Evolutionary conservation across 352 stramenopile genomes (phyloP), one percentile per base, ranked within the genome.

Genomic region (Peronospora belbahrii): DNA sequence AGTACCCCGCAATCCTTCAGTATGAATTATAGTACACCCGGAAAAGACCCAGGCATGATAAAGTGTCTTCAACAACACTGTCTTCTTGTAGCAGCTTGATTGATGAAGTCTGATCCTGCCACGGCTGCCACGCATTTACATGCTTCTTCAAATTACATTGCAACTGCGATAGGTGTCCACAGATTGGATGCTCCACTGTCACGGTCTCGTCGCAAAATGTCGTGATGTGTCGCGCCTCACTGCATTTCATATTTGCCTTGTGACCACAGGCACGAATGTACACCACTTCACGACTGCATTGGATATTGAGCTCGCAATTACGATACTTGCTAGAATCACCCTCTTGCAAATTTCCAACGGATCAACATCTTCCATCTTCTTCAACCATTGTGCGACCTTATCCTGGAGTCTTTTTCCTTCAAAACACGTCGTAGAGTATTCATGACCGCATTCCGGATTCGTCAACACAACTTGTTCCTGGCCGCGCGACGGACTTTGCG

Each of bases 361-460:
- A 20, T 52, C 38, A 44, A 74, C 19, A 17, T 56, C 49, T 17
- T 52, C 37, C 3, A 10, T 8, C 19, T 48, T 17, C 2, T 5
- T 7, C 0, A 17, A 56, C 3, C 10, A 25, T 39, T 39, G 48
- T 0, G 25, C 19, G 1, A 70, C 38, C 19, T 63, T 62, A 6
- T 51, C 33, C 4, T 13, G 7, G 10, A 61, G 25, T 15, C 25
- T n/a, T 8, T 48, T 48, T 13, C 37, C 37, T 33, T 83, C 67
- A 15, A 45, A 70, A 30, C 83, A 94, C 8, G 70, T 79, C 6
- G 70, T 73, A 2, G 56, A 48, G 28, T 65, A 71, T 18, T 67
- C 42, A 46, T 92, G 83, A 0, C 83, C 80, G 47, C 83, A 94
- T 40, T 86, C 68, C 0, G 76, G 78, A 43, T 90, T 83, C 3